phyloP scores from a whole-genome alignment of 129 eudicot species.

The Gnaphalium uliginosum region DNA sequence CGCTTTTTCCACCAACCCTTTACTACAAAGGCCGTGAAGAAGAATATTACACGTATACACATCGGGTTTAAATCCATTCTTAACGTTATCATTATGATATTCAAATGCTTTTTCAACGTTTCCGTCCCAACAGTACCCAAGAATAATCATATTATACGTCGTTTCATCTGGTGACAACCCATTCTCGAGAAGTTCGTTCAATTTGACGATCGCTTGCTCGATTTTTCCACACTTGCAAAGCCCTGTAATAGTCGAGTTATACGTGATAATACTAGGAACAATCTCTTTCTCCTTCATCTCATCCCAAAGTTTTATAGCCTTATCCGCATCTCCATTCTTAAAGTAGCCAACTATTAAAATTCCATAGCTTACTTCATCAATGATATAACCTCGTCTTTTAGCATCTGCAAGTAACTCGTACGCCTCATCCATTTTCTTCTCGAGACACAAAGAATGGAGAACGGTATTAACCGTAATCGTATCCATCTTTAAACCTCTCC shows the following conservation, averaged over 20 bases:
- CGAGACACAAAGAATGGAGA: conserved; percentile 60
- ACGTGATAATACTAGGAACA: conserved; percentile 54
- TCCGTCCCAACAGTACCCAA: conserved; percentile 77
- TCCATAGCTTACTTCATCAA: conserved; percentile 85
- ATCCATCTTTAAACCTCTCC: conserved; percentile 74
- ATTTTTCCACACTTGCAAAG: conserved; percentile 71
- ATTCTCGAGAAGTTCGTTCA: conserved; percentile 68
- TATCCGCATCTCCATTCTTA: conserved; percentile 50
- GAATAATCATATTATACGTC: conserved; percentile 73
- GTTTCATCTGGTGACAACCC: conserved; percentile 74
- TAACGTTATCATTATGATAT: conserved; percentile 76
- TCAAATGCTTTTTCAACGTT: conserved; percentile 79
- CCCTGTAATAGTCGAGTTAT: conserved; percentile 68
- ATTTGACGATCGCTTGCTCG: conserved; percentile 53
- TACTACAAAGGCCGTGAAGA: conserved; percentile 75
- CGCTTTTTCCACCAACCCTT: conserved; percentile 81
- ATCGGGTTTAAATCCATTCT: conserved; percentile 70
- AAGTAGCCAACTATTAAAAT: conserved; percentile 74
- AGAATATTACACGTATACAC: conserved; percentile 74
- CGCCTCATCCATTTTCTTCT: conserved; percentile 65
- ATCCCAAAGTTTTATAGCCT: conserved; percentile 70
- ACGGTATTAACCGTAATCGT: conserved; percentile 58
- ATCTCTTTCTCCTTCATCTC: conserved; percentile 70
- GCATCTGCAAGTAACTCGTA: conserved; percentile 51
- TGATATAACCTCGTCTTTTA: conserved; percentile 52